Evolutionary conservation across 495 filamentous ascomycete species (phyloP).

Genomic region (Penicillium argentinense): DNA sequence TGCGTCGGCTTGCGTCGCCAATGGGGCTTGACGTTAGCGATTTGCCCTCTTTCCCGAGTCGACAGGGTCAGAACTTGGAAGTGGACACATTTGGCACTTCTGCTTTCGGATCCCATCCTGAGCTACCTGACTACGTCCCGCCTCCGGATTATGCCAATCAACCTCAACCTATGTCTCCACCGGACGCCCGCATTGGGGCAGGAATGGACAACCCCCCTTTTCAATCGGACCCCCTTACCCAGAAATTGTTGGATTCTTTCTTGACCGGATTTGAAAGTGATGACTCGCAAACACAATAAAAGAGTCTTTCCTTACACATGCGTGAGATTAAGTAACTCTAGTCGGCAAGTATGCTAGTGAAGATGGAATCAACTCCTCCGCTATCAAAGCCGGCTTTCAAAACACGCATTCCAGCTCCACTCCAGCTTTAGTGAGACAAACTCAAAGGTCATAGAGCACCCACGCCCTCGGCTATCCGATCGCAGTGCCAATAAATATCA

Average conservation of each 20-base stretch:
- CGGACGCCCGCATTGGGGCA: slow-evolving; percentile 21
- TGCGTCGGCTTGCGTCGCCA: slow-evolving; percentile 27
- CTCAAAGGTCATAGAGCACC: no score
- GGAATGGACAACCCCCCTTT: slow-evolving; percentile 22
- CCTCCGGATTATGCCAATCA: not conserved
- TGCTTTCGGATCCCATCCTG: not conserved
- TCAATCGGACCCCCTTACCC: slow-evolving; percentile 37
- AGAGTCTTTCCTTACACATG: no score
- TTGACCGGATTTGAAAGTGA: slow-evolving; percentile 10
- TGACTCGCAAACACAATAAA: no score
- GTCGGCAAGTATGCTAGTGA: no score
- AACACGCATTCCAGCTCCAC: no score
- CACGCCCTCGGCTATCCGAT: no score
- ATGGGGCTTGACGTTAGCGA: slow-evolving; percentile 1
- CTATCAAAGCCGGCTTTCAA: no score
- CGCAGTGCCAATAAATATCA: no score
- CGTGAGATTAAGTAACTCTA: no score
- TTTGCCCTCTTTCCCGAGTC: slow-evolving; percentile 18
- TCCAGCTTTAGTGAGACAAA: no score
- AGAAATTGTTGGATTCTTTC: slow-evolving; percentile 40
- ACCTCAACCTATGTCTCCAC: not conserved
- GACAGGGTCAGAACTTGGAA: not conserved
- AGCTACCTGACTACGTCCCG: not conserved
- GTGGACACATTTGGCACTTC: not conserved
- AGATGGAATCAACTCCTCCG: no score